phyloP scores from a whole-genome alignment of 2,329 filamentous ascomycete genomes.

The Fusarium tupiense region DNA sequence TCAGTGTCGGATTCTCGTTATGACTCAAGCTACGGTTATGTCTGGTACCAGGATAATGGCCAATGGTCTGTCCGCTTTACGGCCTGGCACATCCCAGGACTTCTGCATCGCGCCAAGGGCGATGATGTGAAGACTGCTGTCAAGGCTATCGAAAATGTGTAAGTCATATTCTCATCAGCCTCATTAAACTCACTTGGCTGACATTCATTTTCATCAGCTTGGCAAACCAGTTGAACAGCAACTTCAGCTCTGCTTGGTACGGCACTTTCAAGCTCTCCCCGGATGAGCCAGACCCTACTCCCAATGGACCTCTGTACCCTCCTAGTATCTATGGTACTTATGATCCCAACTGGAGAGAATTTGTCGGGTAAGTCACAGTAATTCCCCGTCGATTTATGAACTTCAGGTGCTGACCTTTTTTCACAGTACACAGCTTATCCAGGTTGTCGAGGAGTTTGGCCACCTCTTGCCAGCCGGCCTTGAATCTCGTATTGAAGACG shows the following conservation, averaged over 20 bases:
- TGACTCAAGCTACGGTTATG: constrained; percentile 54
- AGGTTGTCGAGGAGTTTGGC: constrained; percentile 4
- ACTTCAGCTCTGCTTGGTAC: constrained; percentile 12
- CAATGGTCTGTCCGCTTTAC: constrained; percentile 56
- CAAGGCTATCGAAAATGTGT: constrained; percentile 15
- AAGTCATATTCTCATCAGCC: background rate
- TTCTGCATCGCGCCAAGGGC: constrained; percentile 33
- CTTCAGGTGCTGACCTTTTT: rapidly evolving
- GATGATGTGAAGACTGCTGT: constrained; percentile 11
- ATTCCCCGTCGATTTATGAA: background rate
- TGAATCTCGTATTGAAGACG: constrained; percentile 5
- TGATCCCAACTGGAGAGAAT: constrained; percentile 18
- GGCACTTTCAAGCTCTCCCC: constrained; percentile 14
- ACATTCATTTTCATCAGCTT: background rate
- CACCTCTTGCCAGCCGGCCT: constrained; percentile 1
- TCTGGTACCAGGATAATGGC: constrained; percentile 54
- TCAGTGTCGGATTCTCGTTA: constrained; percentile 51
- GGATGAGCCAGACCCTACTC: constrained; percentile 12
- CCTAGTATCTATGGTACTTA: constrained; percentile 10
- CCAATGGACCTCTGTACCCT: constrained; percentile 3
- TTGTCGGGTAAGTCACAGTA: background rate
- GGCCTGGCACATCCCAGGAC: constrained; percentile 53
- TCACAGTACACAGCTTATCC: background rate
- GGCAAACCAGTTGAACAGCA: constrained; percentile 6
- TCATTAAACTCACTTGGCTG: background rate